Evolutionary conservation across 805 yeast species (phyloP).

Genomic region (Yamadazyma kitorensis): DNA sequence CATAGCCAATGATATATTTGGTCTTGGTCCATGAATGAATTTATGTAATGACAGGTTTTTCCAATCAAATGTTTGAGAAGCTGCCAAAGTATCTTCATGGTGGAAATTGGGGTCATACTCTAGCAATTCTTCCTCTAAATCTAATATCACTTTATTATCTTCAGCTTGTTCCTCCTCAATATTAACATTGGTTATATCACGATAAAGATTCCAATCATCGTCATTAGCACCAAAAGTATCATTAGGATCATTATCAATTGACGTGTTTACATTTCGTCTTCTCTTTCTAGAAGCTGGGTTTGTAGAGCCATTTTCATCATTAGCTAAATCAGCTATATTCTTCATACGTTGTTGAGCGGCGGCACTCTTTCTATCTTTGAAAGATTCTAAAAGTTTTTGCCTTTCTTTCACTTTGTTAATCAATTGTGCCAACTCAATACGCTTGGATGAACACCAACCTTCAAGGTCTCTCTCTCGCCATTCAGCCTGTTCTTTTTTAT

Average conservation of each 20-base stretch:
- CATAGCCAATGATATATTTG: constrained; percentile 58
- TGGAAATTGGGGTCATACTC: constrained; percentile 84
- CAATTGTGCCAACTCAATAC: constrained; percentile 57
- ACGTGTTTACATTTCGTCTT: constrained; percentile 48
- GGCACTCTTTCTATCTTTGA: constrained; percentile 83
- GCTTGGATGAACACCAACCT: constrained; percentile 76
- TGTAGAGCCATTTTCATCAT: constrained; percentile 54
- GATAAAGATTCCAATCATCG: constrained; percentile 91
- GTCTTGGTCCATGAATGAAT: constrained; percentile 87
- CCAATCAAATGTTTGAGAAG: constrained; percentile 76
- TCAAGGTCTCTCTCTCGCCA: constrained; percentile 74
- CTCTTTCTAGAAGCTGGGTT: constrained; percentile 48
- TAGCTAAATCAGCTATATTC: constrained; percentile 80
- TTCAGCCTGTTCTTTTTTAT: constrained; percentile 61
- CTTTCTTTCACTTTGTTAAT: constrained; percentile 66
- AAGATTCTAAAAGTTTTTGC: constrained; percentile 66
- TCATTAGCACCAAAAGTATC: constrained; percentile 95
- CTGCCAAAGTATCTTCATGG: constrained; percentile 78
- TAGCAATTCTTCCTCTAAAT: constrained; percentile 71
- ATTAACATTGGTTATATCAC: constrained; percentile 72
- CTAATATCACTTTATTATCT: constrained; percentile 56
- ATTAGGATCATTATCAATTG: constrained; percentile 85
- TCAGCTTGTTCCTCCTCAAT: constrained; percentile 81
- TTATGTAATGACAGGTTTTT: constrained; percentile 72
- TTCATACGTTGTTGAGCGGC: constrained; percentile 95